Base-by-base conservation (phyloP, 768 basidiomycete genomes). In the Imleria badia region DNA sequence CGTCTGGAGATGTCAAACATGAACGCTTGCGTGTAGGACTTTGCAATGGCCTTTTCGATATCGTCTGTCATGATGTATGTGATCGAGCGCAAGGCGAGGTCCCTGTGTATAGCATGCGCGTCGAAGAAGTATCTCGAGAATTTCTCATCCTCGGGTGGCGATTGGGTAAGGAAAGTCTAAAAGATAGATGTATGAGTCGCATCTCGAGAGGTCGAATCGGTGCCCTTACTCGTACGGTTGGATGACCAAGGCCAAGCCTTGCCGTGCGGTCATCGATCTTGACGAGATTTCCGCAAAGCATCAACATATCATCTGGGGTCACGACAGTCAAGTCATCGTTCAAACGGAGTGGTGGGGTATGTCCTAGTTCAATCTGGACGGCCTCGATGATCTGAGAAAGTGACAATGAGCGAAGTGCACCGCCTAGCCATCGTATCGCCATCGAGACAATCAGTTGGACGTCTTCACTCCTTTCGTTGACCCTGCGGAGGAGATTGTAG, bases 61-160 rank as follows among this genome's bases (percentile, higher is more conserved):
- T 69, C 66, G 6, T 55, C 58, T 4, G 58, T 12, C 59, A 67
- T 55, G 51, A 69, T 61, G 38, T 69, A 69, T 20, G 60, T 69
- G 46, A 68, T 66, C 15, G 65, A 67, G 23, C 67, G 59, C 46
- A 69, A 44, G 20, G 67, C 67, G n/a, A 69, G 67, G 33, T 68
- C 67, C 52, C 48, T 60, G 35, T 68, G 65, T 23, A 64, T 52
- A 10, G 46, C 39, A 41, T 63, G 59, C 3, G 54, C 44, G 45
- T 67, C 56, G 45, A 68, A 59, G 51, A 66, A 67, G 31, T 68
- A 66, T 40, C 17, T 44, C 14, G 44, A 42, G 17, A 60, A 11
- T 7, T 39, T 17, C 23, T 51, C 50, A 1, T 66, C 50, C 35
- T 56, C 57, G 14, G 52, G 63, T 1, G 57, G 54, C 1, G 58